Conservation (phyloP, 108 stramenopile genomes). For the Skeletonema grethae region DNA sequence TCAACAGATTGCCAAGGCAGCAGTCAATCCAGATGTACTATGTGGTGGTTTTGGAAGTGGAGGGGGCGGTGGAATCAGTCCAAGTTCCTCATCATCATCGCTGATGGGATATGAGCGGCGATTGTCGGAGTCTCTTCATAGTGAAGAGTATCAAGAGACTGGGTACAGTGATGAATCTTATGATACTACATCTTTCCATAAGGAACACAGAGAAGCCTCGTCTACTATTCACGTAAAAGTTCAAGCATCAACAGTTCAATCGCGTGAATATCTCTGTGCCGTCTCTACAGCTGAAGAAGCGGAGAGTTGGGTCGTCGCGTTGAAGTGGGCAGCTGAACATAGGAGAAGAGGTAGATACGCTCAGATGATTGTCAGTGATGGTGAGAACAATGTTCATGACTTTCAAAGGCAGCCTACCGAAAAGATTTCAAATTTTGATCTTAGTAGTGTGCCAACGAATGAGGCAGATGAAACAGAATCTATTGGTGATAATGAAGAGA, state of each 20-base stretch:
- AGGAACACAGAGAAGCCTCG: slow-evolving; percentile 8
- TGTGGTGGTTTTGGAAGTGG: slow-evolving; percentile 22
- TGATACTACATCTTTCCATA: slow-evolving; percentile 1
- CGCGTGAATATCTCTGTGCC: slow-evolving; percentile 82
- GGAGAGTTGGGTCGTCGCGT: slow-evolving; percentile 81
- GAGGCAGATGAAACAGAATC: not conserved
- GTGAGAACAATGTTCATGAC: not conserved
- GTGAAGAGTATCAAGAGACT: slow-evolving; percentile 3
- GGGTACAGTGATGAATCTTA: slow-evolving; percentile 5
- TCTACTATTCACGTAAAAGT: slow-evolving; percentile 33
- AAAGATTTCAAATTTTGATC: slow-evolving; percentile 1
- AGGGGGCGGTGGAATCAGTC: slow-evolving; percentile 19
- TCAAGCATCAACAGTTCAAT: slow-evolving; percentile 40
- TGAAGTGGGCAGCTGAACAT: slow-evolving; percentile 76
- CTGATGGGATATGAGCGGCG: slow-evolving; percentile 25
- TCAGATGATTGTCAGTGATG: slow-evolving; percentile 11
- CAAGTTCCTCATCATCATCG: slow-evolving; percentile 32
- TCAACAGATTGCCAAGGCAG: slow-evolving; percentile 45
- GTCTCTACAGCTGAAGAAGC: slow-evolving; percentile 80
- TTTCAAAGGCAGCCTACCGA: slow-evolving; percentile 10
- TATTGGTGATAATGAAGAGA: not conserved
- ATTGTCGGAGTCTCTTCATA: slow-evolving; percentile 9
- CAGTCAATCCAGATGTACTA: slow-evolving; percentile 40
- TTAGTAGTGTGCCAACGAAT: slow-evolving; percentile 2
- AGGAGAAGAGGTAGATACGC: slow-evolving; percentile 26